These are phyloP conservation scores for Arxiozyma slooffiae DNA, from an alignment of 1,139 yeast species.

Conservation along the genomic window DNA sequence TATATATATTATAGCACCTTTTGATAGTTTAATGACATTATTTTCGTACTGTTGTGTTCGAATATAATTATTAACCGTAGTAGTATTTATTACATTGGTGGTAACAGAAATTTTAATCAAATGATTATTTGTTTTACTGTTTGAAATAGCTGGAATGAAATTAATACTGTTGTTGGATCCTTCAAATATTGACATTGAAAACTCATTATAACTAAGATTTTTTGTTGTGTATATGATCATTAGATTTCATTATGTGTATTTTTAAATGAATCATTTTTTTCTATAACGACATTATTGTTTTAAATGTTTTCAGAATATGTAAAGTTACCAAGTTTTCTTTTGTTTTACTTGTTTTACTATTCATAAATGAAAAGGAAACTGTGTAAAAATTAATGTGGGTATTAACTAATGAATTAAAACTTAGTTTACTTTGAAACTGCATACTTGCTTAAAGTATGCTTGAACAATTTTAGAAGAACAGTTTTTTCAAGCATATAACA, in stretches of 20 bases:
- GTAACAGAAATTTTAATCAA: background rate
- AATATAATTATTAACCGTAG: background rate
- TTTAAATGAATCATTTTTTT: conserved; percentile 20
- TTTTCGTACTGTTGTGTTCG: conserved; percentile 31
- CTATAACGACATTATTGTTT: conserved; percentile 25
- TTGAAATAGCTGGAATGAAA: background rate
- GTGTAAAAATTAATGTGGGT: background rate
- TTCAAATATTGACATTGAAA: no score
- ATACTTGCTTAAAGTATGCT: no score
- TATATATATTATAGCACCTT: conserved; percentile 59
- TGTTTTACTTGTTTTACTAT: conserved; percentile 7
- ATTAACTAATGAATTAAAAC: no score
- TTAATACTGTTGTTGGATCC: background rate
- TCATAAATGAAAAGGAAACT: background rate
- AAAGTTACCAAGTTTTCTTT: conserved; percentile 13
- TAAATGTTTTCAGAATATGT: conserved; percentile 21
- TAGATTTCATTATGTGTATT: conserved; percentile 25
- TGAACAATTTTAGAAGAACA: no score
- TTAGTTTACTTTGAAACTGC: no score
- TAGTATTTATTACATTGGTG: background rate
- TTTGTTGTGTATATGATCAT: conserved; percentile 33
- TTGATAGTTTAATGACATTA: conserved; percentile 46
- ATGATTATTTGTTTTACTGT: background rate
- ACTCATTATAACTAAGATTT: no score
- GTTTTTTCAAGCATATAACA: no score